phyloP scores from a whole-genome alignment of 2,329 filamentous ascomycete species.

The Penicillium italicum region DNA sequence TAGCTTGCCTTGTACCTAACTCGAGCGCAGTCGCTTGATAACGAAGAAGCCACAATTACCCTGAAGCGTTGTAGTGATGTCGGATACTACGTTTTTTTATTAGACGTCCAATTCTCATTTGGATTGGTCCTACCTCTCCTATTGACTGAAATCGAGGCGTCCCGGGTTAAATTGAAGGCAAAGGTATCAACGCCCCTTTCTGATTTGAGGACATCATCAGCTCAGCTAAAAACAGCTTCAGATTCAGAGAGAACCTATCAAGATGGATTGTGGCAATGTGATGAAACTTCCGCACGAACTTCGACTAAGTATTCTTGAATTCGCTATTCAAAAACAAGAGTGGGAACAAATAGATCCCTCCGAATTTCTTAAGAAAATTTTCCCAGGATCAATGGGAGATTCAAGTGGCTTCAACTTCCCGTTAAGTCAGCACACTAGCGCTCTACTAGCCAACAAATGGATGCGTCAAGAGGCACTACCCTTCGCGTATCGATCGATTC shows the following conservation, averaged over 20 bases:
- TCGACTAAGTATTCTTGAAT: neutral
- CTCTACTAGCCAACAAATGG: neutral
- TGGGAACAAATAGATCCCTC: neutral
- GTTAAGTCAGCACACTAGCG: neutral
- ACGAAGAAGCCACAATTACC: neutral
- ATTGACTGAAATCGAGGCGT: neutral
- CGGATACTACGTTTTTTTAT: neutral
- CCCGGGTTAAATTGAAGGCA: neutral
- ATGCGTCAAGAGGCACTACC: neutral
- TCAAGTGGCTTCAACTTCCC: neutral
- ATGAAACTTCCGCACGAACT: neutral
- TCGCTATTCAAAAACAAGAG: neutral
- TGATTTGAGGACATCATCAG: neutral
- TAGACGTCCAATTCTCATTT: neutral
- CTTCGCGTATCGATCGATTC: neutral
- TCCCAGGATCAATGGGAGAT: neutral
- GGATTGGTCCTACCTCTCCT: neutral
- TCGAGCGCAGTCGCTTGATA: neutral
- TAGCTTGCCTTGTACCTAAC: neutral
- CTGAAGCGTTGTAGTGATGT: neutral
- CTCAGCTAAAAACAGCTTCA: neutral
- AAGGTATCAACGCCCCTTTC: neutral
- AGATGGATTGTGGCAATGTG: neutral
- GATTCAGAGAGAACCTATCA: neutral
- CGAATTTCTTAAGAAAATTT: neutral